These are phyloP conservation scores for Tetrapisispora pingtungensis DNA, from an alignment of 805 yeast genomes.

Conservation along the genomic window DNA sequence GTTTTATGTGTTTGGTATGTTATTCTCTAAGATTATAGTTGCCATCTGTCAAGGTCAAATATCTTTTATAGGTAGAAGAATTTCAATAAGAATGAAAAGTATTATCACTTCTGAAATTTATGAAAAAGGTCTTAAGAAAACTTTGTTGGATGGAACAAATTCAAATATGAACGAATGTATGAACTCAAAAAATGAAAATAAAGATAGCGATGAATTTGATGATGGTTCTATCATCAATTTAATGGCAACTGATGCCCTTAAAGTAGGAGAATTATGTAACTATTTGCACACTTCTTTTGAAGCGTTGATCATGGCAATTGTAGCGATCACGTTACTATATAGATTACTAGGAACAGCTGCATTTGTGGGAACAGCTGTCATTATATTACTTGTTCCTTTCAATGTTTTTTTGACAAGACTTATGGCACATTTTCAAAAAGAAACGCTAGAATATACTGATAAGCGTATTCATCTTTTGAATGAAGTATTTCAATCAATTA, in stretches of 20 bases:
- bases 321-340: conserved; percentile 62
- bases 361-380: conserved; percentile 61
- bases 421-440: conserved; percentile 58
- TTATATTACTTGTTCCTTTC: conserved; percentile 58
- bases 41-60: conserved; percentile 69
- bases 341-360: conserved; percentile 79
- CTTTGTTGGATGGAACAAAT: conserved; percentile 26
- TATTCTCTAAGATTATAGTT: conserved; percentile 47
- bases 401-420: conserved; percentile 55
- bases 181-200: conserved; percentile 13
- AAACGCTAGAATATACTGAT: conserved; percentile 72
- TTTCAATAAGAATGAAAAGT: conserved; percentile 84
- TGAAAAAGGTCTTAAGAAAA: conserved; percentile 82
- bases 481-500: conserved; percentile 82
- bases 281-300: conserved; percentile 78
- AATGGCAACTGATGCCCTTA: conserved; percentile 95
- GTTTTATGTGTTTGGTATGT: conserved; percentile 73
- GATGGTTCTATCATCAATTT: conserved; percentile 88
- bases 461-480: conserved; percentile 84
- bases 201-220: conserved; percentile 38
- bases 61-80: conserved; percentile 80
- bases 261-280: conserved; percentile 88
- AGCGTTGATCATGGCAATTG: conserved; percentile 56
- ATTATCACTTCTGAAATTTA: conserved; percentile 86
- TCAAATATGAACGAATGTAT: conserved; percentile 10